Conservation (phyloP, 176 grass and related monocot species). For the Carex scoparia region DNA sequence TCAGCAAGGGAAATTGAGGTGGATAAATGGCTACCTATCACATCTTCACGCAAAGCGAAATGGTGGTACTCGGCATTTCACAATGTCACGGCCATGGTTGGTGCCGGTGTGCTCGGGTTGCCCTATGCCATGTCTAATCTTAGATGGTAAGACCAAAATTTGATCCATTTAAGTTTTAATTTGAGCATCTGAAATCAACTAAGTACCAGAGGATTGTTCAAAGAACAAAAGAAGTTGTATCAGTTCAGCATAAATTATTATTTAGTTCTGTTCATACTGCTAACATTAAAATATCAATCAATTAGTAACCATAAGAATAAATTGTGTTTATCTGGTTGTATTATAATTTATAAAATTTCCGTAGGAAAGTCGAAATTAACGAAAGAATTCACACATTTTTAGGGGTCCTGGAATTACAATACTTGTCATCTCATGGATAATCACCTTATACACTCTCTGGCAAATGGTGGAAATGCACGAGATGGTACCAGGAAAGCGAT, state of each 20-base stretch:
- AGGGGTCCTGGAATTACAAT: conserved; percentile 75
- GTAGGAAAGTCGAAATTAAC: background rate
- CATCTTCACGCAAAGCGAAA: conserved; percentile 77
- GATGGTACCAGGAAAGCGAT: conserved; percentile 86
- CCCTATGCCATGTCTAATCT: conserved; percentile 84
- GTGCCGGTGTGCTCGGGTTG: conserved; percentile 79
- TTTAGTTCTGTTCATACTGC: background rate
- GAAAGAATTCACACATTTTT: background rate
- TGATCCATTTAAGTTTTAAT: background rate
- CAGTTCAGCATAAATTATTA: background rate
- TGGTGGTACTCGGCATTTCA: conserved; percentile 99
- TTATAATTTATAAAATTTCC: background rate
- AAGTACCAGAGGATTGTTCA: background rate
- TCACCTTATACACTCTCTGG: conserved; percentile 94
- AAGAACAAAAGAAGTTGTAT: background rate
- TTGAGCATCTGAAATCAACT: background rate
- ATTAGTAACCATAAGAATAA: background rate
- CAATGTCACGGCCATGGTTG: conserved; percentile 98
- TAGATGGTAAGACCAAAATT: conserved; percentile 47
- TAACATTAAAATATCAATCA: background rate
- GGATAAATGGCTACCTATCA: conserved; percentile 80
- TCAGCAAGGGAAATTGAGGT: conserved; percentile 32
- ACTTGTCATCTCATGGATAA: conserved; percentile 76
- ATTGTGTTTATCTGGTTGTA: background rate
- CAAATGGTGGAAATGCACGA: conserved; percentile 99